Evolutionary conservation across 1,284 basidiomycete species (phyloP).

Genomic region (Malassezia psittaci): DNA sequence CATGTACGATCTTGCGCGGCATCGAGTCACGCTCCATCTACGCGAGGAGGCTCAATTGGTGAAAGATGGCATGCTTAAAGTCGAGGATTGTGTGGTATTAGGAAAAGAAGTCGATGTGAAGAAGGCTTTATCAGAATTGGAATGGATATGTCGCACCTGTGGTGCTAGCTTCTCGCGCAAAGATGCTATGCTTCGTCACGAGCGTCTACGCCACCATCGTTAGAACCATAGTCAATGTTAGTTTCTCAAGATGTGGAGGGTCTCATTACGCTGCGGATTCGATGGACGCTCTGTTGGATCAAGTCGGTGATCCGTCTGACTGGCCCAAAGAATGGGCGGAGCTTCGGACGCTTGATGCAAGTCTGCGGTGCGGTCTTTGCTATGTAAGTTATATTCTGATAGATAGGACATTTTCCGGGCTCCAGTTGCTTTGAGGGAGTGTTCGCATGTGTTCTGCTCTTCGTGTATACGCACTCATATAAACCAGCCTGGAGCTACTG

Average conservation of each 20-base stretch:
- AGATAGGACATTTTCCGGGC: constrained; percentile 35
- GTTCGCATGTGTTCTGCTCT: constrained; percentile 41
- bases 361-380: constrained; percentile 39
- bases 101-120: constrained; percentile 46
- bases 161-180: constrained; percentile 32
- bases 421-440: constrained; percentile 38
- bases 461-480: constrained; percentile 41
- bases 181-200: constrained; percentile 42
- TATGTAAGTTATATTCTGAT: constrained; percentile 18
- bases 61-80: constrained; percentile 28
- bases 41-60: constrained; percentile 39
- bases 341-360: constrained; percentile 31
- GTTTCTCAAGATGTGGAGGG: neutral
- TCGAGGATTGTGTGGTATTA: constrained; percentile 40
- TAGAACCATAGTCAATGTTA: neutral
- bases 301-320: constrained; percentile 38
- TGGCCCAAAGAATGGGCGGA: constrained; percentile 28
- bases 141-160: constrained; percentile 44
- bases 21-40: constrained; percentile 45
- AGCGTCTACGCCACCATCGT: constrained; percentile 25
- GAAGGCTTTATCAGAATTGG: constrained; percentile 36
- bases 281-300: constrained; percentile 20
- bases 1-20: constrained; percentile 43
- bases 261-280: neutral
- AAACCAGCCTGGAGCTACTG: constrained; percentile 35